Evolutionary conservation across 106 monocot species (phyloP).

Genomic region (Allium cepa): DNA sequence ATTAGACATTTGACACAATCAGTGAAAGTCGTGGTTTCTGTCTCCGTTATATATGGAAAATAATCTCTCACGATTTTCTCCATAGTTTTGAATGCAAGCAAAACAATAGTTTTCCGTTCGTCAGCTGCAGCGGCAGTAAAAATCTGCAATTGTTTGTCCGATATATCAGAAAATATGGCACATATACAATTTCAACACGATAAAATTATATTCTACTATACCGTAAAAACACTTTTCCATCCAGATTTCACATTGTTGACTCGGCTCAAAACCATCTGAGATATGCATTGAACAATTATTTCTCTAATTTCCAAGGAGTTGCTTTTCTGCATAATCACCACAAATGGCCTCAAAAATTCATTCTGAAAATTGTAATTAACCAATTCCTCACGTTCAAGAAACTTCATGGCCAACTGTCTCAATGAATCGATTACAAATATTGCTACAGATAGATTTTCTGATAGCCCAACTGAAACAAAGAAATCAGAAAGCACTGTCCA

Average conservation of each 20-base stretch:
- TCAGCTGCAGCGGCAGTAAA: slow-evolving; percentile 86
- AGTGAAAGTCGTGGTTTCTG: slow-evolving; percentile 87
- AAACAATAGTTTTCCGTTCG: slow-evolving; percentile 86
- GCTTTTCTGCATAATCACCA: slow-evolving; percentile 92
- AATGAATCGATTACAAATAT: slow-evolving; percentile 99
- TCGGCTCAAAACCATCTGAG: slow-evolving; percentile 95
- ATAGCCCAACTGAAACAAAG: slow-evolving; percentile 87
- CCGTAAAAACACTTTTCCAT: slow-evolving; percentile 97
- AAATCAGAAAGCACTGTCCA: slow-evolving; percentile 96
- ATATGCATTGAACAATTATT: slow-evolving; percentile 66
- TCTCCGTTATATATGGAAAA: slow-evolving; percentile 93
- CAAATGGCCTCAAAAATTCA: slow-evolving; percentile 92
- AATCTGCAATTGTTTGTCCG: slow-evolving; percentile 30
- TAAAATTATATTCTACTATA: slow-evolving; percentile 8
- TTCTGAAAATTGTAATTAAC: slow-evolving; percentile 97
- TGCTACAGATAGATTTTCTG: slow-evolving; percentile 90
- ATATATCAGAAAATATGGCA: background rate
- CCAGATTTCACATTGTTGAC: slow-evolving; percentile 95
- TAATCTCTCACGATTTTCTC: slow-evolving; percentile 98
- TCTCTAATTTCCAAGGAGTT: slow-evolving; percentile 81
- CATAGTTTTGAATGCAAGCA: slow-evolving; percentile 93
- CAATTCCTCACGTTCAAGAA: slow-evolving; percentile 89
- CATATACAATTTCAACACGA: background rate
- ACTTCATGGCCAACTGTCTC: slow-evolving; percentile 91
- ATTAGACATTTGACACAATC: slow-evolving; percentile 94